These are phyloP conservation scores for Krasilnikovozyma curviuscula DNA, from an alignment of 768 basidiomycete species.

Conservation along the genomic window DNA sequence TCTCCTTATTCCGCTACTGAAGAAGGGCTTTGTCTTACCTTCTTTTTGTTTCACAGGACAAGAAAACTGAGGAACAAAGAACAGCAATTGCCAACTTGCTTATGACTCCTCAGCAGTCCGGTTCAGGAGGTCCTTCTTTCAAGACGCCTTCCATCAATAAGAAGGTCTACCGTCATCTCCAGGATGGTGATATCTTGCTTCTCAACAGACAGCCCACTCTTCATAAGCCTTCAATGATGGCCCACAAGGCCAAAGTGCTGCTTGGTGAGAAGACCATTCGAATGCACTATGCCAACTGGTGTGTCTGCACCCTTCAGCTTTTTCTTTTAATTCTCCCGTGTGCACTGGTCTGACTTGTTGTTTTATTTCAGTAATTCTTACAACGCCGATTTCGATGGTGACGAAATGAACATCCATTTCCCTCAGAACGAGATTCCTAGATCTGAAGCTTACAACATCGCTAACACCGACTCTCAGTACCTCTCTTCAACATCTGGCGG, in stretches of 20 bases:
- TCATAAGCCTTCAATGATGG: constrained; percentile 99
- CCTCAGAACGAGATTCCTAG: constrained; percentile 84
- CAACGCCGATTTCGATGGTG: constrained; percentile 90
- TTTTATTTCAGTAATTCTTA: constrained; percentile 62
- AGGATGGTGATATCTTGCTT: constrained; percentile 85
- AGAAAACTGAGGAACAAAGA: constrained; percentile 66
- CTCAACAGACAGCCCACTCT: constrained; percentile 94
- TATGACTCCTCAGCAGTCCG: constrained; percentile 72
- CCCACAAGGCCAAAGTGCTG: constrained; percentile 74
- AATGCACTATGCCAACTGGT: constrained; percentile 99
- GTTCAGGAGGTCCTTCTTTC: constrained; percentile 43
- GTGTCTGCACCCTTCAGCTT: not conserved
- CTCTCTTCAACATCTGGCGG: constrained; percentile 97
- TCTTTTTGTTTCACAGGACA: constrained; percentile 38
- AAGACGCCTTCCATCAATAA: constrained; percentile 70
- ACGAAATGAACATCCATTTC: constrained; percentile 99
- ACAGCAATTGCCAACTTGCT: constrained; percentile 91
- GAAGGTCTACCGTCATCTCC: constrained; percentile 89
- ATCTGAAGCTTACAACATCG: constrained; percentile 80
- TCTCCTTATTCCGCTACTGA: not conserved
- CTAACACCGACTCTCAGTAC: constrained; percentile 97
- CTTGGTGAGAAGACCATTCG: constrained; percentile 96
- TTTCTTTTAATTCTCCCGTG: not conserved
- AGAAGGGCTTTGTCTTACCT: not conserved
- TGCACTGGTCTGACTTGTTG: not conserved